Conservation (phyloP, 140 eudicot genomes). For the Flaveria floridana region DNA sequence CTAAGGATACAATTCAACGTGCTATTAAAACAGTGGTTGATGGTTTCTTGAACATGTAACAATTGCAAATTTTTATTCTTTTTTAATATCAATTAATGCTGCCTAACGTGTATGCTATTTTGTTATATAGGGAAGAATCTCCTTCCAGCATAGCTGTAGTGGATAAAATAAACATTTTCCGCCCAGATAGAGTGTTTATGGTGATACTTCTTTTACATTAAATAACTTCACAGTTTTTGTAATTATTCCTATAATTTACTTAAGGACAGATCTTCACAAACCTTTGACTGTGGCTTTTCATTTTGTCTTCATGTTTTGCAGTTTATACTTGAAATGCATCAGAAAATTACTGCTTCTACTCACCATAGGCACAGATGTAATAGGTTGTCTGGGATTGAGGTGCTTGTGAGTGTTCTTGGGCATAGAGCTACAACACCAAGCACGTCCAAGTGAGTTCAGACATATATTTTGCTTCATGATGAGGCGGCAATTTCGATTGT, state of each 20-base stretch:
- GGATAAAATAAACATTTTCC: conserved; percentile 87
- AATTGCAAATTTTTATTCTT: conserved; percentile 19
- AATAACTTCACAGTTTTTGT: not conserved
- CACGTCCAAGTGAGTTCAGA: conserved; percentile 68
- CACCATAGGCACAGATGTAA: conserved; percentile 73
- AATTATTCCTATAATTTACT: not conserved
- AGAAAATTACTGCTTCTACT: conserved; percentile 77
- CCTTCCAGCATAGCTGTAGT: conserved; percentile 47
- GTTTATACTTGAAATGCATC: conserved; percentile 83
- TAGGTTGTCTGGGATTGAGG: conserved; percentile 87
- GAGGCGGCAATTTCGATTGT: not conserved
- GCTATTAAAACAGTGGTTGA: conserved; percentile 90
- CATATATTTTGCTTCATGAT: conserved; percentile 16
- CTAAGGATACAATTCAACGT: conserved; percentile 54
- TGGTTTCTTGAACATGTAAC: conserved; percentile 76
- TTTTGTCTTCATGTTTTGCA: conserved; percentile 43
- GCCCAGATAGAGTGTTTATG: conserved; percentile 96
- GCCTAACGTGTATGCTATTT: conserved; percentile 27
- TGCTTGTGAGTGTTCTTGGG: conserved; percentile 78
- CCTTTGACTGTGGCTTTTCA: conserved; percentile 1
- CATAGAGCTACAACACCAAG: conserved; percentile 81
- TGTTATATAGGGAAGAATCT: conserved; percentile 59
- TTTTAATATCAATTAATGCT: not conserved
- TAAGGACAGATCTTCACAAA: conserved; percentile 5
- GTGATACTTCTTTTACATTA: conserved; percentile 35